Evolutionary conservation across 176 grass and related monocot genomes (phyloP), one percentile per base, ranked within the genome.

Genomic region (Carex cristatella): DNA sequence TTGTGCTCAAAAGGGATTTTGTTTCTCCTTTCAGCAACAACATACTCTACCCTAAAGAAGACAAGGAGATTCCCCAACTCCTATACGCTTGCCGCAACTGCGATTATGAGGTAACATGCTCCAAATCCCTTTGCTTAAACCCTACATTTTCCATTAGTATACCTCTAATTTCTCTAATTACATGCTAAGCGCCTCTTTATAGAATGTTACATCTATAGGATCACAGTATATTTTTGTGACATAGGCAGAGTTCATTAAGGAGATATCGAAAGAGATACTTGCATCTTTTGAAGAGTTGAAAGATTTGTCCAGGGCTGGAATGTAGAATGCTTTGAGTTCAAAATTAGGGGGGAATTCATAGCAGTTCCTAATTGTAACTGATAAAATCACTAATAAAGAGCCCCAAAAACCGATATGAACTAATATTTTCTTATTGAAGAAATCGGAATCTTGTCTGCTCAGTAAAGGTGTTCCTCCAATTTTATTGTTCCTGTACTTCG

Each of bases 11-110:
- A 2, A 63, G 2, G 61, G 61, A 14, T 32, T 88, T 63, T 37
- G 8, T 5, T 51, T 35, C 28, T 86, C 37, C 70, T 51, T 86
- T 19, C 84, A 98, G 95, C 89, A 91, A 92, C 89, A 98, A 98
- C 87, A 94, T 94, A 85, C 69, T 98, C 40, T 94, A 94, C 84
- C 95, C 92, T 57, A 86, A 82, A 84, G 95, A 93, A 85, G 92
- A 98, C 86, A 94, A 88, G 85, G 95, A 91, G 76, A 91, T 69
- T 64, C 75, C 31, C 84, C 78, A 62, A 55, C 92, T 98, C 64
- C 68, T 91, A 75, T 94, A 94, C 80, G 85, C 92, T 11, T 98
- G 95, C 78, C 86, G 86, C 27, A 75, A 88, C 51, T 98, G 92
- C 73, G 82, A 94, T 46, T 87, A 98, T 84, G 83, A 98, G 93